Base-by-base conservation (phyloP, 805 yeast genomes). In the Ogataea chonburiensis region DNA sequence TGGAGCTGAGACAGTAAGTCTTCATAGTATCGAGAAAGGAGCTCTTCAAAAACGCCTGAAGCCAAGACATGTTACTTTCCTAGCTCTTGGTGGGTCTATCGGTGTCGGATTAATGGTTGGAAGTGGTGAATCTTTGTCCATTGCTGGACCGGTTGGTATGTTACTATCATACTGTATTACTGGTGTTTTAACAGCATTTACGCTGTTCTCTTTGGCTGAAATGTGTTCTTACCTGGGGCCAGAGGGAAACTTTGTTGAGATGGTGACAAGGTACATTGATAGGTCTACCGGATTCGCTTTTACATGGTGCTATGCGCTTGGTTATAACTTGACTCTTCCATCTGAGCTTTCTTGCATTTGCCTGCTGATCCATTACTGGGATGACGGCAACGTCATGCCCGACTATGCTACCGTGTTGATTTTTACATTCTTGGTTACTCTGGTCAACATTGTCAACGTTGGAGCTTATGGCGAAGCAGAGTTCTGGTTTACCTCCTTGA, bases 141-240 rank as follows among this genome's bases (percentile, higher is more conserved):
- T 63, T 20, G 79, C 85, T 11, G 91, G 91, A 15, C 89, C 89
- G 1, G 88, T 77, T 8, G 75, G 76, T 34, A 64, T 85, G 4
- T 60, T 83, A 17, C 76, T 83, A 31, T 72, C 86, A 2, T 83
- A 77, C 50, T 31, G 77, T 12, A 79, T 79, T 57, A 79, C 81
- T 71, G 86, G 82, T 23, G 57, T 81, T 2, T 53, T 83, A 29
- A 86, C 79, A 0, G 79, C 67, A 51, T 70, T 75, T 10, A 84
- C 82, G 34, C 77, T 85, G 14, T 88, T 81, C 55, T 72, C 82
- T 3, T 63, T 83, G 38, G 89, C 88, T 52, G 91, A 83, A 59
- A 80, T 83, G 89, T 87, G 88, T 33, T 81, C 88, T 7, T 79
- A 71, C 46, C 77, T 82, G 12, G 89, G 89, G 7, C 74, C 79